A percentile compares a stretch with the other conserved stretches of the same genome.
Evolutionary conservation across 768 basidiomycete species (phyloP).

Genomic region (Mycena floridula): DNA sequence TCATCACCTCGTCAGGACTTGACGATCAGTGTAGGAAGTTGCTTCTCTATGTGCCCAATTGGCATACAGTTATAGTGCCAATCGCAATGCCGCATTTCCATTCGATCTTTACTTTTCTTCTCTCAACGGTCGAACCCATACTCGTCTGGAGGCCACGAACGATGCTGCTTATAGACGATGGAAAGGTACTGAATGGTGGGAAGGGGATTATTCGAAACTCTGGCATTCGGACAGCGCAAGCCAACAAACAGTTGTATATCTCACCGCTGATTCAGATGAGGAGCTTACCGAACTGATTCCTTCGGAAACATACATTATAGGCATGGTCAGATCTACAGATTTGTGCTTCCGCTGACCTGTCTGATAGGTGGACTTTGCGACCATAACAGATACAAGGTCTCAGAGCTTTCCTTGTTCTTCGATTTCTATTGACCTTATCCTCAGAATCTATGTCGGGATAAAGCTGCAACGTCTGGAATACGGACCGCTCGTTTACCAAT

Average conservation of each 20-base stretch:
- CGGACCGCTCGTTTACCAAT: constrained; percentile 91
- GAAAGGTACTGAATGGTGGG: constrained; percentile 81
- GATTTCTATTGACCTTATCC: constrained; percentile 7
- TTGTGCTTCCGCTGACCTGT: constrained; percentile 82
- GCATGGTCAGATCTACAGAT: constrained; percentile 77
- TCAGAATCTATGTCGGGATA: constrained; percentile 86
- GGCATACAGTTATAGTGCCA: constrained; percentile 86
- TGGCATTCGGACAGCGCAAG: constrained; percentile 34
- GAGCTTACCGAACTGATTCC: constrained; percentile 79
- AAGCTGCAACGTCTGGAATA: constrained; percentile 68
- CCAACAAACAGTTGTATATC: constrained; percentile 64
- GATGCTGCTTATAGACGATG: constrained; percentile 74
- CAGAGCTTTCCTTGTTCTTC: constrained; percentile 14
- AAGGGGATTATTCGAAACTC: constrained; percentile 62
- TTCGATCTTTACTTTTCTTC: constrained; percentile 80
- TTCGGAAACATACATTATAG: constrained; percentile 89
- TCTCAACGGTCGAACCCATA: constrained; percentile 62
- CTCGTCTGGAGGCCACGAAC: constrained; percentile 57
- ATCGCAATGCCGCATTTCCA: constrained; percentile 64
- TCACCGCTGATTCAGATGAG: constrained; percentile 90
- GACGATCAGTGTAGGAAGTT: constrained; percentile 60
- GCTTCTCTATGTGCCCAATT: constrained; percentile 85
- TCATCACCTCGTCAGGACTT: not conserved
- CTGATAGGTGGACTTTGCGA: constrained; percentile 95
- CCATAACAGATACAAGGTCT: constrained; percentile 92